Conservation (phyloP, 2,329 filamentous ascomycete species). For the Domatiomyces globalis region DNA sequence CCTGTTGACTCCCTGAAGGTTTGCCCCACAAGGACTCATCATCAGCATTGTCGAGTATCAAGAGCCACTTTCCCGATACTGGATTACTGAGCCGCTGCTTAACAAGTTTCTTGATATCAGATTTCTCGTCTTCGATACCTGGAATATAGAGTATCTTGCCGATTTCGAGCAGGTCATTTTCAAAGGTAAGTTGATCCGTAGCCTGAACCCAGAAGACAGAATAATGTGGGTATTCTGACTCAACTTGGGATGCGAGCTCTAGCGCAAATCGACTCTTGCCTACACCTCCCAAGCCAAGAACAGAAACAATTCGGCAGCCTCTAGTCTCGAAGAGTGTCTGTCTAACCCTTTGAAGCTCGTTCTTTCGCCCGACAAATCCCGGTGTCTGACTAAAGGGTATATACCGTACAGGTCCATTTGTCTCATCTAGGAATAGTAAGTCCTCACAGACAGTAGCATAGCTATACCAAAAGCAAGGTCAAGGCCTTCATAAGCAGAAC, state of each 20-base stretch:
- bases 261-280: constrained; percentile 6
- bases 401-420: too few relatives aligned
- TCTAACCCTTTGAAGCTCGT: not conserved
- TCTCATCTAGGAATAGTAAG: too few relatives aligned
- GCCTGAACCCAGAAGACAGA: constrained; percentile 7
- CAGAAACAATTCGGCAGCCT: not conserved
- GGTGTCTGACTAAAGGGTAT: constrained; percentile 3
- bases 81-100: constrained; percentile 4
- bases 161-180: constrained; percentile 4
- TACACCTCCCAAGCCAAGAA: constrained; percentile 4
- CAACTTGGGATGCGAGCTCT: constrained; percentile 1
- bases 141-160: constrained; percentile 3
- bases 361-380: constrained; percentile 2
- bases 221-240: constrained; percentile 1
- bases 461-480: too few relatives aligned
- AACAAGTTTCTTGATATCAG: constrained; percentile 7
- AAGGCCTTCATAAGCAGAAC: too few relatives aligned
- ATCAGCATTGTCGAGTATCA: constrained; percentile 17
- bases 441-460: too few relatives aligned
- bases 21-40: constrained; percentile 5
- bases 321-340: constrained; percentile 1
- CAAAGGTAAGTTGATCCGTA: constrained; percentile 2
- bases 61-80: constrained; percentile 9
- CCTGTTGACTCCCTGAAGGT: not conserved
- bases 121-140: constrained; percentile 2